These are phyloP conservation scores for Lentinula sp. DNA, from an alignment of 768 basidiomycete genomes.

Conservation along the genomic window DNA sequence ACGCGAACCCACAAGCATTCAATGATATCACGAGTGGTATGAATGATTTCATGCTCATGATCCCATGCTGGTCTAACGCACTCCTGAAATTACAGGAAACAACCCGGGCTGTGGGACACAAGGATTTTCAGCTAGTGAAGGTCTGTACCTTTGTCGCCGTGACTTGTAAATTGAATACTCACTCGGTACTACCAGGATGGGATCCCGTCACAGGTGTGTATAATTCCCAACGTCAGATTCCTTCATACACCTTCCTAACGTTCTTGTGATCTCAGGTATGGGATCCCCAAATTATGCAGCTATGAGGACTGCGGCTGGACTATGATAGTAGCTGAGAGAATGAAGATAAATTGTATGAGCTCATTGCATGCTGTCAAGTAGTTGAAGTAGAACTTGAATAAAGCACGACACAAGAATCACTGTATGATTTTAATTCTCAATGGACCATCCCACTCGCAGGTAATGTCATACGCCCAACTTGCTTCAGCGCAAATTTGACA, in stretches of 20 bases:
- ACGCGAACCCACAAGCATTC: conserved; percentile 38
- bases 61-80: background rate
- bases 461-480: too few species aligned
- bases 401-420: background rate
- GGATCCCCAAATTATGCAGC: background rate
- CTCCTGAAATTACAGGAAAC: background rate
- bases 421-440: too few species aligned
- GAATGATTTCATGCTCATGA: background rate
- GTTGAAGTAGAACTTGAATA: background rate
- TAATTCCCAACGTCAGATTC: background rate
- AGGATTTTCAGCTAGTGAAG: background rate
- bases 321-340: background rate
- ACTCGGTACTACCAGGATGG: background rate
- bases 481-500: too few species aligned
- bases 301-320: background rate
- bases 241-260: background rate
- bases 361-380: background rate
- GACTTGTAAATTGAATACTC: background rate
- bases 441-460: too few species aligned
- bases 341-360: background rate
- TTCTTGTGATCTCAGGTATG: background rate
- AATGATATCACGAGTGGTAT: conserved; percentile 52
- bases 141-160: background rate
- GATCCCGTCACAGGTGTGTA: conserved; percentile 1
- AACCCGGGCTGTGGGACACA: background rate